phyloP scores from a whole-genome alignment of 495 filamentous ascomycete genomes.

The Pyrenula massariospora region DNA sequence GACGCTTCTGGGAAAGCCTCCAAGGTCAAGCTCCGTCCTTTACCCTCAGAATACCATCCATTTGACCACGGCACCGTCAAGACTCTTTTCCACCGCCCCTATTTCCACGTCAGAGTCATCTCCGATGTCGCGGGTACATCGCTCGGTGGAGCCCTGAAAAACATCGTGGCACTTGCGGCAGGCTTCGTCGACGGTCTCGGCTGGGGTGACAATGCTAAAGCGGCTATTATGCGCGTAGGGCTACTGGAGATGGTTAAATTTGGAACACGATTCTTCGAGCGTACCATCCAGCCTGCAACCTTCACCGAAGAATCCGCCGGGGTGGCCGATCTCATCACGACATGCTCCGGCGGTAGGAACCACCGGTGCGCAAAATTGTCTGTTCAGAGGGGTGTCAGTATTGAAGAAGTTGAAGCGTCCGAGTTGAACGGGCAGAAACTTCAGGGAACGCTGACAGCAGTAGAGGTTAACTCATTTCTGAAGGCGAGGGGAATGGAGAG shows the following conservation, averaged over 20 bases:
- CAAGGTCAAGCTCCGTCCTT: constrained; percentile 53
- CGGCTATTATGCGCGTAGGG: constrained; percentile 91
- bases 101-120: constrained; percentile 92
- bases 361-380: constrained; percentile 87
- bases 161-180: constrained; percentile 88
- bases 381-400: constrained; percentile 62
- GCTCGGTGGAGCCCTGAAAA: constrained; percentile 91
- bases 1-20: constrained; percentile 49
- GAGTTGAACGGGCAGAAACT: constrained; percentile 97
- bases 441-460: constrained; percentile 84
- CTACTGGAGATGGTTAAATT: constrained; percentile 93
- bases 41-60: constrained; percentile 70
- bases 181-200: constrained; percentile 92
- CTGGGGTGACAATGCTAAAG: constrained; percentile 97
- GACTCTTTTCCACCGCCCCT: constrained; percentile 86
- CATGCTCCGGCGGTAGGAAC: constrained; percentile 82
- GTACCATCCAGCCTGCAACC: constrained; percentile 64
- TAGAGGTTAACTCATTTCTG: constrained; percentile 82
- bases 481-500: constrained; percentile 62
- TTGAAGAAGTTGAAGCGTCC: constrained; percentile 76
- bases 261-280: constrained; percentile 79
- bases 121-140: constrained; percentile 92
- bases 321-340: constrained; percentile 92
- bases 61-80: constrained; percentile 70
- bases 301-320: constrained; percentile 96